Base-by-base conservation (phyloP, 83 land plant species). In the Isoetes engelmannii region DNA sequence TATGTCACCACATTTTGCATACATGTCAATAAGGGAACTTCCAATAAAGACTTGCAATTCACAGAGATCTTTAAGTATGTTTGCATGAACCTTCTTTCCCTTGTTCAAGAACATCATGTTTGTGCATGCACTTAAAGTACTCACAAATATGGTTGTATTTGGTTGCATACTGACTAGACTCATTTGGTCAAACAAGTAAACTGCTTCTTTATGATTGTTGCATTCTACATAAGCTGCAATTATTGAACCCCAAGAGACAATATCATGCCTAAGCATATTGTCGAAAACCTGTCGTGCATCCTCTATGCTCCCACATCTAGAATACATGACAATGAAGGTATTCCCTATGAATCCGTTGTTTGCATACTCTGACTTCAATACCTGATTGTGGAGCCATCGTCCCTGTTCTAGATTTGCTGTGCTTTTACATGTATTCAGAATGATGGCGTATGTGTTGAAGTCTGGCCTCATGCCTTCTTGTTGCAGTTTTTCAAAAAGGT, bases 351-450 rank as follows among this genome's bases (percentile, higher is more conserved):
- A 28, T 28, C 37, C 2, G 37, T 28, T 28, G 37, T 0, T 0
- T 2, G 37, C 37, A 28, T 28, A 28, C 37, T 28, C 37, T 0
- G 37, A 28, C 37, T 28, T 28, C 37, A 28, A 2, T 28, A 28
- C 37, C 37, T 28, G 37, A 28, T 28, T 28, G 37, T 28, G 37
- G 37, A 28, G 37, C 37, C 37, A 28, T 28, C 37, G 37, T 28
- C 37, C 37, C 37, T 28, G 37, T 28, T 28, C 37, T 28, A 28
- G 2, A 28, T 28, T 28, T 28, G 37, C 37, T 28, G 37, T 28
- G 37, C 37, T 28, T 28, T 28, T 28, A 28, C 83, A 79, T 1
- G 81, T 75, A 21, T 80, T 77, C 44, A 84, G 69, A 50, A 87
- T 76, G 68, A 60, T 79, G 4, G 77, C 51, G 42, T 56, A 61